A percentile compares a stretch with the other conserved stretches of the same genome.
These are phyloP conservation scores for Agrostemma githago DNA, from an alignment of 148 eudicot genomes.

Conservation along the genomic window DNA sequence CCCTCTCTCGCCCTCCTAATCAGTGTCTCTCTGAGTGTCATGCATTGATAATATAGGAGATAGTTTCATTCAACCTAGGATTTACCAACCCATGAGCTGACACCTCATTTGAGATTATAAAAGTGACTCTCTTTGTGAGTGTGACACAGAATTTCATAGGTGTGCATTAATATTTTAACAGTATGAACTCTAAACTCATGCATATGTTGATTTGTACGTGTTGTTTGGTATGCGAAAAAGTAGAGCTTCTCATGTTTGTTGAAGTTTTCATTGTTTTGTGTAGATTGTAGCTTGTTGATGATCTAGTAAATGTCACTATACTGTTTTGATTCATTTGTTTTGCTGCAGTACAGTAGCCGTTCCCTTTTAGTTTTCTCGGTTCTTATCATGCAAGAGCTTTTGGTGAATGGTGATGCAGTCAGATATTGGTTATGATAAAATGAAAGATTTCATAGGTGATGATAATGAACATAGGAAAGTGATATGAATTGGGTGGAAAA, in stretches of 20 bases:
- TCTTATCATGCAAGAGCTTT: background rate
- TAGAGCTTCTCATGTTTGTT: background rate
- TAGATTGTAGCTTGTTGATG: background rate
- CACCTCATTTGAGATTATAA: too few relatives aligned
- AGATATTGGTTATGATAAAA: background rate
- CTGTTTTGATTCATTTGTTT: background rate
- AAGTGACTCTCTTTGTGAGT: background rate
- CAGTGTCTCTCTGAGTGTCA: background rate
- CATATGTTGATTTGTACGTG: background rate
- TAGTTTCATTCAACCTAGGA: background rate
- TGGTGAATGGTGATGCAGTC: constrained; percentile 7
- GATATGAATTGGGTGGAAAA: background rate
- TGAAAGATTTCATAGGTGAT: background rate
- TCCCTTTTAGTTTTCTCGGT: constrained; percentile 1
- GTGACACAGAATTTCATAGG: background rate
- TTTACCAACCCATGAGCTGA: too few relatives aligned
- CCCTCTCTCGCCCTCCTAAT: background rate
- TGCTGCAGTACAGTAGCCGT: background rate
- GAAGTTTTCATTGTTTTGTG: too few relatives aligned
- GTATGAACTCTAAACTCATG: background rate
- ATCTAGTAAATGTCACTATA: background rate
- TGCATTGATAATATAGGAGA: background rate
- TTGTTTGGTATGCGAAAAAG: background rate
- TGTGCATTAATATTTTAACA: background rate
- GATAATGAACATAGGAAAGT: background rate